Conservation (phyloP, 257 asterid genomes). For the Ilex asprella region DNA sequence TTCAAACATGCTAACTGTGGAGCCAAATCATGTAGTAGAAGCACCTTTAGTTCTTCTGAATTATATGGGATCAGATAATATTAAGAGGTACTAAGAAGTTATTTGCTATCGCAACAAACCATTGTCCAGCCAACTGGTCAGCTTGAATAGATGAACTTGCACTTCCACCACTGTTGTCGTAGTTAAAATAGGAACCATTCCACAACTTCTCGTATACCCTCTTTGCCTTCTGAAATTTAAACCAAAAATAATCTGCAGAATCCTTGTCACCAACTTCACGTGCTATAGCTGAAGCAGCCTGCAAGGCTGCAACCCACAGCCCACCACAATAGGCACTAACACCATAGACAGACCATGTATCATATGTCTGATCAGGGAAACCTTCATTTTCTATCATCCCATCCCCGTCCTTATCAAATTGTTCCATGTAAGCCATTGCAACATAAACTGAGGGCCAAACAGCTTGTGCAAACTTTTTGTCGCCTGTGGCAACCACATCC, state of each 20-base stretch:
- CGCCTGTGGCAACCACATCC: slow-evolving; percentile 76
- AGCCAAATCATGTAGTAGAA: background rate
- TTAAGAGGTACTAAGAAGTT: background rate
- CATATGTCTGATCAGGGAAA: slow-evolving; percentile 94
- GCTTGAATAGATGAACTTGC: slow-evolving; percentile 89
- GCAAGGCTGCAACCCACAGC: slow-evolving; percentile 98
- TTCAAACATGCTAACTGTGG: too few relatives aligned
- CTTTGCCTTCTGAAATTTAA: slow-evolving; percentile 74
- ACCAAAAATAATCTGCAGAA: slow-evolving; percentile 76
- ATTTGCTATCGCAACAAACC: slow-evolving; percentile 33
- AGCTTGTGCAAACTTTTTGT: slow-evolving; percentile 61
- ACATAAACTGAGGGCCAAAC: slow-evolving; percentile 95
- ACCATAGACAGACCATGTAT: slow-evolving; percentile 88
- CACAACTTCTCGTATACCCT: slow-evolving; percentile 68
- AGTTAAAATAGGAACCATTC: slow-evolving; percentile 89
- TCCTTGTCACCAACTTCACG: slow-evolving; percentile 71
- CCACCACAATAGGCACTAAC: slow-evolving; percentile 99
- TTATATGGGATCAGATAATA: background rate
- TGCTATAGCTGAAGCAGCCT: slow-evolving; percentile 90
- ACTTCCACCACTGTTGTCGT: slow-evolving; percentile 64
- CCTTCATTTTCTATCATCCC: slow-evolving; percentile 99
- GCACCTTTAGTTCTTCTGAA: background rate
- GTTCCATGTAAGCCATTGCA: slow-evolving; percentile 96
- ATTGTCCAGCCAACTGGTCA: slow-evolving; percentile 95
- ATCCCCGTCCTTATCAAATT: slow-evolving; percentile 93